Conservation (phyloP, 2,329 filamentous ascomycete species). For the Epicoccum nigrum region DNA sequence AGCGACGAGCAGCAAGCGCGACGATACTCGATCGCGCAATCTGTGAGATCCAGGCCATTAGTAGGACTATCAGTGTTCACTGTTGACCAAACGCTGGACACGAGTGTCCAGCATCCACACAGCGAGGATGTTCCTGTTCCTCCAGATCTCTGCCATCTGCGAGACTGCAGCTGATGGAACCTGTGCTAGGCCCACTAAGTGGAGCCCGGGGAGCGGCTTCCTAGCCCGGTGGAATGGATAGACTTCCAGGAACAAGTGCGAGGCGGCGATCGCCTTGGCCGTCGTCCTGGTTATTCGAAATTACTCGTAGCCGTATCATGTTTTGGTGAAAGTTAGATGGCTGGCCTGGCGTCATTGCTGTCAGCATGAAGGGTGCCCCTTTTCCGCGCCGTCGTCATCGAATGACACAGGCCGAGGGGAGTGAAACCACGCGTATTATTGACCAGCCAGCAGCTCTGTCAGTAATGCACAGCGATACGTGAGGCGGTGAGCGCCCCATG, state of each 20-base stretch:
- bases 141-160: conserved; percentile 13
- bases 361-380: conserved; percentile 27
- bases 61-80: too few species aligned
- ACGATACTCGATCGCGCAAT: not conserved
- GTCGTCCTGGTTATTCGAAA: conserved; percentile 31
- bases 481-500: conserved; percentile 37
- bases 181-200: conserved; percentile 26
- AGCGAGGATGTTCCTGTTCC: too few species aligned
- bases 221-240: conserved; percentile 42
- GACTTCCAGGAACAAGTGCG: conserved; percentile 43
- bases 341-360: conserved; percentile 30
- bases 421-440: conserved; percentile 18
- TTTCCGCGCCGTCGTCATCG: conserved; percentile 37
- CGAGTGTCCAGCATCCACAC: too few species aligned
- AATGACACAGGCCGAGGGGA: conserved; percentile 25
- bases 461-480: conserved; percentile 22
- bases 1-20: not conserved
- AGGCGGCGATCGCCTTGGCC: conserved; percentile 38
- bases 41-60: too few species aligned
- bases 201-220: conserved; percentile 48
- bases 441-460: conserved; percentile 19
- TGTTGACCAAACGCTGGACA: not conserved
- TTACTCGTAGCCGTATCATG: conserved; percentile 34
- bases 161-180: conserved; percentile 28
- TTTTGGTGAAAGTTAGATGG: conserved; percentile 28